Conservation (phyloP, 345 rosid species). For the Psidium friedrichsthalianum region DNA sequence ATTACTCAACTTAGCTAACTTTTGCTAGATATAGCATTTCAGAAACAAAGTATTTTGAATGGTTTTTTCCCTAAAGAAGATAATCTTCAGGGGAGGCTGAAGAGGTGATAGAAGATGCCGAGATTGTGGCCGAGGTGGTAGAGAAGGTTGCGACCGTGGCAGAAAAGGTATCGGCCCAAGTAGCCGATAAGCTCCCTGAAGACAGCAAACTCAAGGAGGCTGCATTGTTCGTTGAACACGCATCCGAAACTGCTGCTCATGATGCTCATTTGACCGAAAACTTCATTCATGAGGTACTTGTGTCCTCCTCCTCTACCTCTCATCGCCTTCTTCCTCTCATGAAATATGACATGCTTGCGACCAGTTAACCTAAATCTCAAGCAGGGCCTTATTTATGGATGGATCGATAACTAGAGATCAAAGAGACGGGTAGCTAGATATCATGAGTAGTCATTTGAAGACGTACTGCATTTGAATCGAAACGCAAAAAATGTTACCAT, state of each 20-base stretch:
- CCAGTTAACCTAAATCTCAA: neutral
- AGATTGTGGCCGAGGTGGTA: constrained; percentile 36
- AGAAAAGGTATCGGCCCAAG: constrained; percentile 15
- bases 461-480: neutral
- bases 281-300: constrained; percentile 49
- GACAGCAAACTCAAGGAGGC: constrained; percentile 41
- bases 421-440: neutral
- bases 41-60: neutral
- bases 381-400: too few relatives aligned
- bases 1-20: neutral
- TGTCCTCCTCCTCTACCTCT: neutral
- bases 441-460: neutral
- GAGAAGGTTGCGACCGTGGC: constrained; percentile 37
- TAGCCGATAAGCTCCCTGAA: constrained; percentile 36
- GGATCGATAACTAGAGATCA: neutral
- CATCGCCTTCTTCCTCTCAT: neutral
- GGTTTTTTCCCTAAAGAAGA: neutral
- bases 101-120: constrained; percentile 23
- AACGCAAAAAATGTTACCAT: neutral
- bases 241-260: constrained; percentile 48
- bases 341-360: neutral
- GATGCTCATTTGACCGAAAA: constrained; percentile 40
- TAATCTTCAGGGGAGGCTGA: constrained; percentile 31
- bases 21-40: neutral
- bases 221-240: constrained; percentile 37